Conservation (phyloP, 352 stramenopile genomes). For the Pythium chondricola region DNA sequence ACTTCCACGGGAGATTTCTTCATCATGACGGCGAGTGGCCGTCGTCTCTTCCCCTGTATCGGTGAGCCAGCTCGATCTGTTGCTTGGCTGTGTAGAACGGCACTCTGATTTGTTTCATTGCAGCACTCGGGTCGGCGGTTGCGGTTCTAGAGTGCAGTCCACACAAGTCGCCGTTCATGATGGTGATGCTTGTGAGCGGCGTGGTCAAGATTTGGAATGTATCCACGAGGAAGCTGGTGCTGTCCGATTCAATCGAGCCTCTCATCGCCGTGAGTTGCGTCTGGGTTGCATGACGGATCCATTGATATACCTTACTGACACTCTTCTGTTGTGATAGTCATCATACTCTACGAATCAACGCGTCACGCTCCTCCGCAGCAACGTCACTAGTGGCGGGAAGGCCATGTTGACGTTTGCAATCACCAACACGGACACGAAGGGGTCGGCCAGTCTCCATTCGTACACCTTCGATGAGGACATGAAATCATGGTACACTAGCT, state of each 20-base stretch:
- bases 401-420: constrained; percentile 83
- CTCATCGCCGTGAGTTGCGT: constrained; percentile 37
- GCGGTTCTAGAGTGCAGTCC: constrained; percentile 71
- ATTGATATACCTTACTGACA: background rate
- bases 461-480: constrained; percentile 77
- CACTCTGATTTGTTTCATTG: background rate
- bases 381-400: constrained; percentile 60
- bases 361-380: constrained; percentile 64
- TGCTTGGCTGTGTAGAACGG: no score
- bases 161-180: constrained; percentile 50
- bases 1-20: constrained; percentile 63
- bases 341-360: constrained; percentile 23
- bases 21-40: constrained; percentile 48
- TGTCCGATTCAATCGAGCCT: constrained; percentile 61
- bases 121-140: constrained; percentile 57
- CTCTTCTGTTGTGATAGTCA: constrained; percentile 11
- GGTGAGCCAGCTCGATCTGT: no score
- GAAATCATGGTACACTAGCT: constrained; percentile 55
- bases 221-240: constrained; percentile 28
- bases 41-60: constrained; percentile 77
- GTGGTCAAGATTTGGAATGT: constrained; percentile 75
- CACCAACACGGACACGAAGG: constrained; percentile 39
- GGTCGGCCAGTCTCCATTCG: constrained; percentile 54
- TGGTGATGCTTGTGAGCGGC: constrained; percentile 63
- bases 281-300: background rate